These are phyloP conservation scores for Colletotrichum australisinense DNA, from an alignment of 2,329 filamentous ascomycete species.

Conservation along the genomic window DNA sequence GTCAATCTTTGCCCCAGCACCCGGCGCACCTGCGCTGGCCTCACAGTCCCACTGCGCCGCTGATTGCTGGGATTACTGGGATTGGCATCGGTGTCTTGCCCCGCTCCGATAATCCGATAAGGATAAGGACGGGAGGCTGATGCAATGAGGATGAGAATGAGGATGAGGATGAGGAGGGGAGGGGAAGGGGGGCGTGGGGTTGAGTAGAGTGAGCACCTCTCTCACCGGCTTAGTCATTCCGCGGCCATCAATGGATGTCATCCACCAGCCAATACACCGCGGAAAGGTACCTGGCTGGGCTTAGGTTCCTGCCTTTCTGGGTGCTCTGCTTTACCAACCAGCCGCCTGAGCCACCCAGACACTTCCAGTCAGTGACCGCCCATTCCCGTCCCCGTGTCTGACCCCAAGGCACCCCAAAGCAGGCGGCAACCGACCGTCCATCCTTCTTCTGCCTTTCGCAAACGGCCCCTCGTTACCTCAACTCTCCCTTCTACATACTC, in stretches of 20 bases:
- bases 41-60: background rate
- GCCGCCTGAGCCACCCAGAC: conserved; percentile 28
- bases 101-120: conserved; percentile 35
- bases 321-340: conserved; percentile 15
- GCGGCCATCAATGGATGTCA: background rate
- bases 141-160: background rate
- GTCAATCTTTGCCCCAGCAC: conserved; percentile 17
- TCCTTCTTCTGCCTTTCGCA: conserved; percentile 34
- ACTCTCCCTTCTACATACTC: conserved; percentile 36
- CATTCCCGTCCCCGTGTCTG: conserved; percentile 35
- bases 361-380: conserved; percentile 35
- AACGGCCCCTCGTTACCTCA: conserved; percentile 34
- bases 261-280: background rate
- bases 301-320: conserved; percentile 7
- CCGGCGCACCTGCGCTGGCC: conserved; percentile 22
- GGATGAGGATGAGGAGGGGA: background rate
- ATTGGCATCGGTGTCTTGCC: conserved; percentile 30
- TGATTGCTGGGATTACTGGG: conserved; percentile 11
- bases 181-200: conserved; percentile 7
- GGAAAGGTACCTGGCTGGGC: conserved; percentile 2
- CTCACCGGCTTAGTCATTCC: conserved; percentile 12
- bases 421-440: conserved; percentile 33
- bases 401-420: conserved; percentile 32
- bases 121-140: conserved; percentile 29
- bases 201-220: background rate